Conservation (phyloP, 768 basidiomycete genomes). For the Russula sp. region DNA sequence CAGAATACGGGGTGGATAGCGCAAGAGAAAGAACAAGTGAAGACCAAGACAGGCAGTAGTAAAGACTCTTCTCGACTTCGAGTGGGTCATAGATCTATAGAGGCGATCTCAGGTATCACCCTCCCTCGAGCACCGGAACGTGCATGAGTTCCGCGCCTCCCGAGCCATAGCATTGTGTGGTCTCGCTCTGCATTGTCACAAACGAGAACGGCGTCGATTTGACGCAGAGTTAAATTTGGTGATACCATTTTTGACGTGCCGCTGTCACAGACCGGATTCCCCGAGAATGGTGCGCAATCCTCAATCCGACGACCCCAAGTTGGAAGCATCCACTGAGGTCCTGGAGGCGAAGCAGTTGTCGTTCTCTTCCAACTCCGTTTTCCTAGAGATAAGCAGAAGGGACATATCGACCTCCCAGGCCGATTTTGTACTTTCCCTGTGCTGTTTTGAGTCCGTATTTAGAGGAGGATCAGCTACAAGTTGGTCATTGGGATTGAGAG, state of each 20-base stretch:
- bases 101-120: constrained; percentile 66
- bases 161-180: constrained; percentile 30
- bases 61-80: too few species aligned
- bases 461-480: too few species aligned
- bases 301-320: constrained; percentile 42
- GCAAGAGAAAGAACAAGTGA: too few species aligned
- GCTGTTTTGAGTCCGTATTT: too few species aligned
- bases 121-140: constrained; percentile 65
- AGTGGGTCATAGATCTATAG: constrained; percentile 56
- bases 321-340: constrained; percentile 33
- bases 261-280: constrained; percentile 59
- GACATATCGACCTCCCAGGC: constrained; percentile 38
- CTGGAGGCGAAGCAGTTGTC: constrained; percentile 20
- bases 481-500: too few species aligned
- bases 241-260: constrained; percentile 40
- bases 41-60: too few species aligned
- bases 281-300: constrained; percentile 56
- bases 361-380: constrained; percentile 35
- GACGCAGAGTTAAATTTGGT: constrained; percentile 32
- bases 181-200: constrained; percentile 29
- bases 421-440: too few species aligned
- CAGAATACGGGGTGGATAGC: too few species aligned
- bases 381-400: constrained; percentile 31
- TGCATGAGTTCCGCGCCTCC: constrained; percentile 53
- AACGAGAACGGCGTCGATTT: constrained; percentile 25